Percentiles rank a stretch among this genome's conserved stretches.
These are phyloP conservation scores for Candida piceae DNA, from an alignment of 805 yeast genomes.

Conservation along the genomic window DNA sequence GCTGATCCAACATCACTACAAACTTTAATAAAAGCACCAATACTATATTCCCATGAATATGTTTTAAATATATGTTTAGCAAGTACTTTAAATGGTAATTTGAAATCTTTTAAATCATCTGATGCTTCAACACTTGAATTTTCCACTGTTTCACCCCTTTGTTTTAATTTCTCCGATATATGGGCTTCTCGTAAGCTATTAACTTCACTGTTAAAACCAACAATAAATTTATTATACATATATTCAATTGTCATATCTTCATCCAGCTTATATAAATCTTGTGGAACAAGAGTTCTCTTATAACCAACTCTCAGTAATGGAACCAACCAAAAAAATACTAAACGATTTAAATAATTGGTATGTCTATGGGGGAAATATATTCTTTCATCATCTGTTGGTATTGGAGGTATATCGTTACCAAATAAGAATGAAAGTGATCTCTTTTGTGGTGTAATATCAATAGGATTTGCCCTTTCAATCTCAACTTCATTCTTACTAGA, in stretches of 20 bases:
- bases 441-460: constrained; percentile 30
- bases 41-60: constrained; percentile 40
- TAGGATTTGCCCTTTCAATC: constrained; percentile 2
- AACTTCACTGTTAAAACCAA: constrained; percentile 29
- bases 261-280: constrained; percentile 51
- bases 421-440: constrained; percentile 48
- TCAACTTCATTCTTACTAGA: too few relatives aligned
- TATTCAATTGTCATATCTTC: constrained; percentile 38
- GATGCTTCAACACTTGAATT: constrained; percentile 9
- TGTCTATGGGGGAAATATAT: constrained; percentile 42
- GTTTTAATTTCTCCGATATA: constrained; percentile 25
- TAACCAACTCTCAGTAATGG: constrained; percentile 66
- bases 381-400: constrained; percentile 49
- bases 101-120: constrained; percentile 24
- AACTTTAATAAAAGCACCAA: constrained; percentile 37
- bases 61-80: constrained; percentile 43
- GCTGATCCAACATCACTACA: constrained; percentile 44
- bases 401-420: constrained; percentile 43
- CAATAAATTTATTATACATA: constrained; percentile 34
- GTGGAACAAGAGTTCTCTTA: constrained; percentile 61
- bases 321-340: constrained; percentile 63
- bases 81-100: constrained; percentile 16
- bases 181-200: constrained; percentile 27
- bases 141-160: constrained; percentile 19
- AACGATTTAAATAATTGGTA: constrained; percentile 36